phyloP scores from a whole-genome alignment of 2,329 filamentous ascomycete species.

The Trichophyton mentagrophytes region DNA sequence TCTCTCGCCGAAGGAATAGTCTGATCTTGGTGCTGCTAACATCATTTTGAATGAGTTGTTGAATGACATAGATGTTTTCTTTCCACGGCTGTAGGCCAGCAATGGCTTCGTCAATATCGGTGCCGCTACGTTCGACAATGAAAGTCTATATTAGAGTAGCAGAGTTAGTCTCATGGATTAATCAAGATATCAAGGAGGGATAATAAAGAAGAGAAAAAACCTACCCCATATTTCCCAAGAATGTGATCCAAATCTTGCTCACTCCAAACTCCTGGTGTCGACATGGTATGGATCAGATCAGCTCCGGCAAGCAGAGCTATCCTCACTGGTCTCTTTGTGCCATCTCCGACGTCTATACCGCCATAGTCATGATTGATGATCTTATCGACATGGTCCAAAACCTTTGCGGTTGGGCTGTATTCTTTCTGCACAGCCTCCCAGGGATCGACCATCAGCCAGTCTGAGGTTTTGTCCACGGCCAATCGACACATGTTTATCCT shows the following conservation, averaged over 20 bases:
- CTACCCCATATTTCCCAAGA: slow-evolving; percentile 58
- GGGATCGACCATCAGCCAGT: slow-evolving; percentile 75
- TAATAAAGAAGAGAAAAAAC: slow-evolving; percentile 12
- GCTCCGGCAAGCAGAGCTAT: slow-evolving; percentile 74
- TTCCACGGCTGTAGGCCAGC: slow-evolving; percentile 70
- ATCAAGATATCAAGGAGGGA: background rate
- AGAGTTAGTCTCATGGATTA: background rate
- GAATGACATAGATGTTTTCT: slow-evolving; percentile 76
- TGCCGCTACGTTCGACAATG: slow-evolving; percentile 76
- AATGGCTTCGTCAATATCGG: slow-evolving; percentile 76
- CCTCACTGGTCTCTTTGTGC: slow-evolving; percentile 51
- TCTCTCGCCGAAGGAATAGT: slow-evolving; percentile 62
- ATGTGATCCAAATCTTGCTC: slow-evolving; percentile 78
- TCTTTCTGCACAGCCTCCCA: slow-evolving; percentile 78
- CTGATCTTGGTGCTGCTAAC: slow-evolving; percentile 74
- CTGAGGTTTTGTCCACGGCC: slow-evolving; percentile 57
- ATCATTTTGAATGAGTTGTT: slow-evolving; percentile 76
- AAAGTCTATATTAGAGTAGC: slow-evolving; percentile 41
- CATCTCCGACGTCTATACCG: slow-evolving; percentile 57
- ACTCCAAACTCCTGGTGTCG: slow-evolving; percentile 62
- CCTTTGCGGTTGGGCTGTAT: slow-evolving; percentile 79
- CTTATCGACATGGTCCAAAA: slow-evolving; percentile 80
- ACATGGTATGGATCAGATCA: slow-evolving; percentile 64
- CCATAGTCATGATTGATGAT: slow-evolving; percentile 72
- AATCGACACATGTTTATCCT: slow-evolving; percentile 76